These are phyloP conservation scores for Metschnikowia kofuensis DNA, from an alignment of 805 yeast species.

Conservation along the genomic window DNA sequence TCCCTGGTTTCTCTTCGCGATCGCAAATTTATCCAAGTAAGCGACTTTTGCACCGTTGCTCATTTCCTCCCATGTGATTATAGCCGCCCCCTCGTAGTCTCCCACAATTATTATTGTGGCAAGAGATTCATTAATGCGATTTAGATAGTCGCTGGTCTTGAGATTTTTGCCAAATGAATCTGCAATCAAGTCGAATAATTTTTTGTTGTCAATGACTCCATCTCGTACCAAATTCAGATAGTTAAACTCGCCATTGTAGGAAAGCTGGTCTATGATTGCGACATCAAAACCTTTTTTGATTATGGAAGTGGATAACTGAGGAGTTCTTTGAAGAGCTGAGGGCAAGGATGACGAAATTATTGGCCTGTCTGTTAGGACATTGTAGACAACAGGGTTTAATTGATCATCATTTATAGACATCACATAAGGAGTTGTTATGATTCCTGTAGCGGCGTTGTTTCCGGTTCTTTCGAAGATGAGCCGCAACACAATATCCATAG, in stretches of 20 bases:
- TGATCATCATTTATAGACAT: conserved; percentile 55
- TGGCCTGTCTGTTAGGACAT: conserved; percentile 88
- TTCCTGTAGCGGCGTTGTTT: conserved; percentile 60
- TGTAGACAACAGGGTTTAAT: conserved; percentile 84
- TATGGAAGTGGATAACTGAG: conserved; percentile 72
- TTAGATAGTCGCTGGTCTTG: conserved; percentile 63
- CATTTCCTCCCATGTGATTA: conserved; percentile 73
- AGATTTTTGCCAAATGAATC: conserved; percentile 73
- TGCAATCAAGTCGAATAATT: conserved; percentile 62
- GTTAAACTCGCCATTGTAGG: conserved; percentile 35
- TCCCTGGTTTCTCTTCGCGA: conserved; percentile 79
- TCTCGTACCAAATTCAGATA: conserved; percentile 35
- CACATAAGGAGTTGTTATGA: conserved; percentile 79
- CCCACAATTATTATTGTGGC: conserved; percentile 86
- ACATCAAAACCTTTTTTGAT: conserved; percentile 73
- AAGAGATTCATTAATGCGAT: conserved; percentile 59
- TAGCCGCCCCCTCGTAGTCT: conserved; percentile 93
- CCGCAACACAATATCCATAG: conserved; percentile 57
- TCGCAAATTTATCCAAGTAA: conserved; percentile 93
- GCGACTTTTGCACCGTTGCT: conserved; percentile 46
- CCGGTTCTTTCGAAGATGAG: conserved; percentile 42
- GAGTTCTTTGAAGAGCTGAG: conserved; percentile 49
- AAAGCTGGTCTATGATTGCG: conserved; percentile 33
- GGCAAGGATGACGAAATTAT: conserved; percentile 90
- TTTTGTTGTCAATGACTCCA: conserved; percentile 49